These are phyloP conservation scores for Climacium dendroides DNA, from an alignment of 225 moss, liverwort and hornwort genomes.

Conservation along the genomic window DNA sequence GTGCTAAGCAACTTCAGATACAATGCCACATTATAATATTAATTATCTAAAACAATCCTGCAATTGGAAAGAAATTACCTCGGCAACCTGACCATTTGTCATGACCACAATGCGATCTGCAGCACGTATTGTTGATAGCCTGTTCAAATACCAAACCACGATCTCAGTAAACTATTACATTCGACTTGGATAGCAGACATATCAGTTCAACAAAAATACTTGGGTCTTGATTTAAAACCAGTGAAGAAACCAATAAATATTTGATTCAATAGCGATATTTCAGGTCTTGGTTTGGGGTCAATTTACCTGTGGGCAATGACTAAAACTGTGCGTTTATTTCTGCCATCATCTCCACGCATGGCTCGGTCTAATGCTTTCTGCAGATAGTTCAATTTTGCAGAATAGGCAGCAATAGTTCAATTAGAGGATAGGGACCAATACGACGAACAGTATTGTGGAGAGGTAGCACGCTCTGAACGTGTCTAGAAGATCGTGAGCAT, in stretches of 20 bases:
- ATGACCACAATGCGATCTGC: constrained; percentile 96
- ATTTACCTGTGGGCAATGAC: constrained; percentile 92
- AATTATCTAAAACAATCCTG: background rate
- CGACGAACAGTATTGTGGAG: background rate
- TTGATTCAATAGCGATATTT: background rate
- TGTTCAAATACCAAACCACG: constrained; percentile 11
- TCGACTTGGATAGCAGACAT: background rate
- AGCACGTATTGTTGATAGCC: constrained; percentile 84
- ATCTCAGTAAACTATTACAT: background rate
- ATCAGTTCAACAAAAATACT: background rate
- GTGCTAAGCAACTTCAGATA: background rate
- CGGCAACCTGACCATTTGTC: constrained; percentile 80
- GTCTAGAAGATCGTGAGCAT: background rate
- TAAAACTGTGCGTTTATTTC: constrained; percentile 63
- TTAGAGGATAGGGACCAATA: background rate
- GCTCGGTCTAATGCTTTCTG: constrained; percentile 93
- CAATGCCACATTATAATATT: background rate
- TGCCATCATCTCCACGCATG: constrained; percentile 61
- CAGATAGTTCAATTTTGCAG: too few species aligned
- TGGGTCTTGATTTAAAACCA: background rate
- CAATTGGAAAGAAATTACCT: constrained; percentile 30
- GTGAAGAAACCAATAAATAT: background rate
- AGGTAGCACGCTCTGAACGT: background rate
- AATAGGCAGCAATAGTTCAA: background rate
- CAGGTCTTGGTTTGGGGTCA: background rate